phyloP scores from a whole-genome alignment of 2,329 filamentous ascomycete species.

The Hymenoscyphus repandus region DNA sequence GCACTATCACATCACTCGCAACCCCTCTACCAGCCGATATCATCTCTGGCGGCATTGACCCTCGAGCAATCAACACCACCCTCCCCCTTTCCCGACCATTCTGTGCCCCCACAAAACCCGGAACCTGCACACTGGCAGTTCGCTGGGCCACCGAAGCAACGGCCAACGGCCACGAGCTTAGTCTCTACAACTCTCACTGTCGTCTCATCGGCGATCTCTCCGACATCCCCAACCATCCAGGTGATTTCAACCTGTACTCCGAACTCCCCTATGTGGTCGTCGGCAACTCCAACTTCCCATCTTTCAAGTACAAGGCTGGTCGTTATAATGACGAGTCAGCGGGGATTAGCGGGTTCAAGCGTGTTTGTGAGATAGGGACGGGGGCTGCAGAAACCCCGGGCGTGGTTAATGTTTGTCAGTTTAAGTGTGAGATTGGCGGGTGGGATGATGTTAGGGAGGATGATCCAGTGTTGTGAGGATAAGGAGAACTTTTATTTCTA shows the following conservation, averaged over 20 bases:
- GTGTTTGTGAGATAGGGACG: not conserved
- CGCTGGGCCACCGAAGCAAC: not conserved
- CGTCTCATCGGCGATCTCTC: constrained; percentile 2
- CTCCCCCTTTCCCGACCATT: not conserved
- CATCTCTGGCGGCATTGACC: not conserved
- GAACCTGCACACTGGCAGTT: constrained; percentile 1
- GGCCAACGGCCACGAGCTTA: not conserved
- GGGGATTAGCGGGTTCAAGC: not conserved
- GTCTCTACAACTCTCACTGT: constrained; percentile 2
- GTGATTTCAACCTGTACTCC: not conserved
- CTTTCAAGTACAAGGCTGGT: not conserved
- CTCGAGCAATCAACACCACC: not conserved
- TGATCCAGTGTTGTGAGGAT: too few relatives aligned
- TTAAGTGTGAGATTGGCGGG: not conserved
- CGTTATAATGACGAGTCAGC: constrained; percentile 1
- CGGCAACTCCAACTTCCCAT: not conserved
- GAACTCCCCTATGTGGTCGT: constrained; percentile 1
- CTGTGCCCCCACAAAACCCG: not conserved
- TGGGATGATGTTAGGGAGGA: too few relatives aligned
- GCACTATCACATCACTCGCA: not conserved
- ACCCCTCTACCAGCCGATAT: not conserved
- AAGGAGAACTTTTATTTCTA: too few relatives aligned
- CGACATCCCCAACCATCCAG: not conserved
- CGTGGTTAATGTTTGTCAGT: not conserved
- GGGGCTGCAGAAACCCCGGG: not conserved